phyloP scores from a whole-genome alignment of 345 rosid species.

The Physaria fendleri region DNA sequence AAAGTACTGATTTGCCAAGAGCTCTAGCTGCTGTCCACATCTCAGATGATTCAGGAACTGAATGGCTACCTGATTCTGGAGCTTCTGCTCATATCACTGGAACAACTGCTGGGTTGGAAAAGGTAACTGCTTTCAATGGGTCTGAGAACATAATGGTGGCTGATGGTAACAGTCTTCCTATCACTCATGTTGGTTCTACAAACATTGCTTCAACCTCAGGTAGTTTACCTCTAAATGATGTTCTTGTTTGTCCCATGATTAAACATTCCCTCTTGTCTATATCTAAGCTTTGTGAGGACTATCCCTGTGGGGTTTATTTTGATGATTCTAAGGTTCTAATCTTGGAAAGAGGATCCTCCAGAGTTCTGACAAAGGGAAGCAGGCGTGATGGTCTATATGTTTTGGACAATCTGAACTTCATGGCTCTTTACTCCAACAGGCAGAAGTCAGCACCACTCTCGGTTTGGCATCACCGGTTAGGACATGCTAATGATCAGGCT shows the following conservation, averaged over 20 bases:
- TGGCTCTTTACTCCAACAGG: too few species aligned
- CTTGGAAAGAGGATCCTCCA: not conserved
- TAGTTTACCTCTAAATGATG: not conserved
- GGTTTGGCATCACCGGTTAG: not conserved
- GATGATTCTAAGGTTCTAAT: not conserved
- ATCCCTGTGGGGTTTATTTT: not conserved
- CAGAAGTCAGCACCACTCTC: too few species aligned
- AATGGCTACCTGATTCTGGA: not conserved
- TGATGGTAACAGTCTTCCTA: not conserved
- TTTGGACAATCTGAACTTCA: too few species aligned
- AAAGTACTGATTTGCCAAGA: not conserved
- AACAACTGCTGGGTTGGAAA: accelerated
- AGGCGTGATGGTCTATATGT: not conserved
- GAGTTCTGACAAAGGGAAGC: not conserved
- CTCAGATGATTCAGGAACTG: not conserved
- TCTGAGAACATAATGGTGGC: not conserved
- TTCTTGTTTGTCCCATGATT: not conserved
- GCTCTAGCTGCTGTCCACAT: not conserved
- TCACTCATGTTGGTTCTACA: not conserved
- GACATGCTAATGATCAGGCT: not conserved
- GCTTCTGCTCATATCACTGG: not conserved
- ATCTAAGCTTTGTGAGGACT: not conserved
- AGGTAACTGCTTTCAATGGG: accelerated
- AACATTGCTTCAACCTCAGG: not conserved
- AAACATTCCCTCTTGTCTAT: not conserved